Evolutionary conservation across 805 yeast species (phyloP).

Genomic region (Nakazawaea ernobii): DNA sequence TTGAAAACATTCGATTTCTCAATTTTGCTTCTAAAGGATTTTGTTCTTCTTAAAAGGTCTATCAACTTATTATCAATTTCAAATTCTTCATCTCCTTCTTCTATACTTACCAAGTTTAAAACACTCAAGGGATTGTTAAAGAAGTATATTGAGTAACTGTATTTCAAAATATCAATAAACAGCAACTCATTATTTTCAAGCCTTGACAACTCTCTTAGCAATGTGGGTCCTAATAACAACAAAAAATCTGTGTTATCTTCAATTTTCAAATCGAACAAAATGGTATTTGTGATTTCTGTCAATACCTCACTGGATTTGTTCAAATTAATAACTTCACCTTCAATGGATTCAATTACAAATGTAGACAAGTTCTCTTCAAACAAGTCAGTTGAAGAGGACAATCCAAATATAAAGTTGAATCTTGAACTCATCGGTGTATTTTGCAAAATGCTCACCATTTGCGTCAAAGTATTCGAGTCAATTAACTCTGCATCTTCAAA

Average conservation of each 20-base stretch:
- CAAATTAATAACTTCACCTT: conserved; percentile 20
- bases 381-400: conserved; percentile 27
- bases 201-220: conserved; percentile 36
- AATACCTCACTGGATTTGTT: conserved; percentile 27
- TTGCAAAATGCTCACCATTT: conserved; percentile 13
- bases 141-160: conserved; percentile 10
- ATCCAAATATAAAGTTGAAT: conserved; percentile 24
- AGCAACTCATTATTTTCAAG: conserved; percentile 22
- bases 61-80: conserved; percentile 3
- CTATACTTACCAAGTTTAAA: conserved; percentile 3
- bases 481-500: conserved; percentile 32
- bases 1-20: not conserved
- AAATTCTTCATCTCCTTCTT: not conserved
- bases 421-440: not conserved
- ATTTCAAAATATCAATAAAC: conserved; percentile 8
- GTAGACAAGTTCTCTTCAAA: conserved; percentile 28
- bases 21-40: conserved; percentile 1
- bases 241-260: conserved; percentile 4
- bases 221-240: conserved; percentile 31
- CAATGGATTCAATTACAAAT: conserved; percentile 17
- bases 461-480: conserved; percentile 19
- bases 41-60: conserved; percentile 1
- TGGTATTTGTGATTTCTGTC: conserved; percentile 24
- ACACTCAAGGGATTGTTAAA: conserved; percentile 9
- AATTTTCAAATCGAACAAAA: conserved; percentile 20